Conservation (phyloP, 345 rosid genomes). For the Brassica carinata region DNA sequence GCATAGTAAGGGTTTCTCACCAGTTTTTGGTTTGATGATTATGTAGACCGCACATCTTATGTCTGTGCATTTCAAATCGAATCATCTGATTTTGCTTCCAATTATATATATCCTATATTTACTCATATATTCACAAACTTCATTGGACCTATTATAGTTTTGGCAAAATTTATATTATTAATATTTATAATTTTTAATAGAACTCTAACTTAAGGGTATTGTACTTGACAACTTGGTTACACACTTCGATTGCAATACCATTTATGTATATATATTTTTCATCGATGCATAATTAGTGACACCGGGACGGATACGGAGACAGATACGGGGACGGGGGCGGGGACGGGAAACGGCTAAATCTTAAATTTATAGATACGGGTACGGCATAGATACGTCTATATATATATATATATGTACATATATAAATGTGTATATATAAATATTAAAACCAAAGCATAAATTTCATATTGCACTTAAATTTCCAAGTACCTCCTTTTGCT, state of each 20-base stretch:
- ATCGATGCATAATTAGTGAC: background rate
- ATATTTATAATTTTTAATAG: background rate
- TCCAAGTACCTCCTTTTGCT: too few relatives aligned
- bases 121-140: slow-evolving; percentile 18
- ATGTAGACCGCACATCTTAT: background rate
- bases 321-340: too few relatives aligned
- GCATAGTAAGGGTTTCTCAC: background rate
- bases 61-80: background rate
- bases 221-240: background rate
- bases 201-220: slow-evolving; percentile 8
- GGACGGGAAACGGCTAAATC: too few relatives aligned
- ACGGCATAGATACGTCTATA: too few relatives aligned
- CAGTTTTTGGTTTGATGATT: background rate
- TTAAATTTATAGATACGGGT: too few relatives aligned
- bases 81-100: background rate
- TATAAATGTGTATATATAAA: too few relatives aligned
- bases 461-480: too few relatives aligned
- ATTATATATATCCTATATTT: background rate
- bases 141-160: slow-evolving; percentile 10
- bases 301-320: too few relatives aligned
- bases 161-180: background rate
- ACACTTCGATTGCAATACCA: slow-evolving; percentile 19
- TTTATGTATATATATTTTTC: slow-evolving; percentile 3
- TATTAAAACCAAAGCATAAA: too few relatives aligned
- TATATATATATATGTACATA: too few relatives aligned